Evolutionary conservation across 768 basidiomycete species (phyloP), one percentile per base, ranked within the genome.

Genomic region (Boletus patriciae): DNA sequence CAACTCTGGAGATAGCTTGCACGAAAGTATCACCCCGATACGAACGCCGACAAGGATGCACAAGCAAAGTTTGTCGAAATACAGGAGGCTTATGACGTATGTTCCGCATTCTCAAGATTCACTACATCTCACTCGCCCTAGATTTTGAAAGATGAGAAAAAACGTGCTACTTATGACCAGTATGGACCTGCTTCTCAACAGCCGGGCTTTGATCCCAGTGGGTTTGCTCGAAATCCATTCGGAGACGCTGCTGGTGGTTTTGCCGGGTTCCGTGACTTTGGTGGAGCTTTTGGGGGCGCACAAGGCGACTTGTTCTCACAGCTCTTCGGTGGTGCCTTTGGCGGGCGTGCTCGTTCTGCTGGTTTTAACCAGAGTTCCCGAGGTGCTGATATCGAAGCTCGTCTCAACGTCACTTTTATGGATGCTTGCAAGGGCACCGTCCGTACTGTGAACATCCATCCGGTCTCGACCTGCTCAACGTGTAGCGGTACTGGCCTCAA

Each of bases 1-100:
- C 53, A 36, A n/a, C 31, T 52, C 43, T 40, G n/a, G 15, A 42
- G 23, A 34, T 68, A 97, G 96, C 88, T 99, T 61, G 97, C 97
- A 18, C 90, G 96, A 59, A 96, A 98, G 78, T 97, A 90, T 68
- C 97, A 99, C 73, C 97, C 97, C 0, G 97, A 99, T 68, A 94
- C 94, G 13, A 98, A 94, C 74, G 90, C 93, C 41, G 92, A 96
- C 75, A 90, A 92, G 66, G 80, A 79, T 46, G 92, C 96, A 0
- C 87, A 92, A 64, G 91, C 90, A 60, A 92, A 91, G 70, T 99
- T 99, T 71, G 81, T 95, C 18, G 96, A 99, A 73, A 98, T 98
- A 55, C 97, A 98, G 70, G 83, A 86, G 65, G 97, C 97, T 12
- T 99, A 98, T 76, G 97, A 98, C 73, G 96, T 98, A 62, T 62